Evolutionary conservation across 306 rosid genomes (phyloP).

Genomic region (Comarum palustre): DNA sequence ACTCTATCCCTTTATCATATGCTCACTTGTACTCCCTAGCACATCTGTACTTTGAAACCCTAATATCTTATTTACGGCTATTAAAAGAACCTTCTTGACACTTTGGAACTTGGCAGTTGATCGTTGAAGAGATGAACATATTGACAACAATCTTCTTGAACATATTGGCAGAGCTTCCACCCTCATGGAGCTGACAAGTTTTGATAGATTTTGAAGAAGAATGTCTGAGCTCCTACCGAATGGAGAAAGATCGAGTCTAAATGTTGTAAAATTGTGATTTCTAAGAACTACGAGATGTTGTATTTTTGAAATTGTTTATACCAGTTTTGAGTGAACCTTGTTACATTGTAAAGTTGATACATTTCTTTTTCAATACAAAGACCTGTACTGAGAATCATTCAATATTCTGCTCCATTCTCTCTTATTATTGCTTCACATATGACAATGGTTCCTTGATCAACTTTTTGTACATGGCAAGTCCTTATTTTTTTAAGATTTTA

Average conservation of each 20-base stretch:
- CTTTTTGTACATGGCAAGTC: background rate
- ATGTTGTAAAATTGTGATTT: background rate
- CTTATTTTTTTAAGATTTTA: background rate
- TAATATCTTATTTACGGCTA: no score
- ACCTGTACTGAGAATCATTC: background rate
- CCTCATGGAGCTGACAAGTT: constrained; percentile 26
- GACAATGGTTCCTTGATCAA: background rate
- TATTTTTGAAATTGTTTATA: background rate
- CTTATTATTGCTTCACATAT: background rate
- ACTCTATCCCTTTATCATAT: no score
- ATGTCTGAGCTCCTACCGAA: background rate
- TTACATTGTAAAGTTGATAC: background rate
- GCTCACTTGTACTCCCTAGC: no score
- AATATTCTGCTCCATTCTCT: background rate
- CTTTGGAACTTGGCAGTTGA: no score
- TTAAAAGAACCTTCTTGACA: no score
- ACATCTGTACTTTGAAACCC: no score
- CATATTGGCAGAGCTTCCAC: constrained; percentile 23
- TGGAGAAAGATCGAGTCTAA: background rate
- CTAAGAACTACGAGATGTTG: background rate
- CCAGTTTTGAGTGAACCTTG: background rate
- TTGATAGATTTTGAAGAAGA: background rate
- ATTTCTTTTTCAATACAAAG: background rate
- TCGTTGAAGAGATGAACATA: no score
- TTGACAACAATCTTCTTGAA: no score